Percentiles rank a stretch among this genome's conserved stretches.
Conservation (phyloP, 2,329 filamentous ascomycete genomes). For the Colletotrichum liriopes region DNA sequence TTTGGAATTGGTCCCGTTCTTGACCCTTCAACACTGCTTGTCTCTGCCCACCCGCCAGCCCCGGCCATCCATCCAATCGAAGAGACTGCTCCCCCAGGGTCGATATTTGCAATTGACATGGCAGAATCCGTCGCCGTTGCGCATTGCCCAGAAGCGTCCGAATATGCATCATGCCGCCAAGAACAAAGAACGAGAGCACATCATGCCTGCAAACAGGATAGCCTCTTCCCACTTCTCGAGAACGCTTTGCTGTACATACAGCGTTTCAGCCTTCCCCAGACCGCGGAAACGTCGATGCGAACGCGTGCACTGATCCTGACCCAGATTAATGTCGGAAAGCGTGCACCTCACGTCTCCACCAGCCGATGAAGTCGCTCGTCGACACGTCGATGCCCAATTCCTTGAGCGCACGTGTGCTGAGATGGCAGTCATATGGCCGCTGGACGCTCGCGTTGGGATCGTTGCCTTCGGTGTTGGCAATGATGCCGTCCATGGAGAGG, state of each 20-base stretch:
- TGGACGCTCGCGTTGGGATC: constrained; percentile 80
- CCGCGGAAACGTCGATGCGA: background rate
- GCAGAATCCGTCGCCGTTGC: background rate
- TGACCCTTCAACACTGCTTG: background rate
- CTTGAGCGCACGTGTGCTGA: constrained; percentile 82
- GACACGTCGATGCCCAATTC: constrained; percentile 82
- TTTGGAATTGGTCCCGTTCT: constrained; percentile 27
- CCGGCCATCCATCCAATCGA: background rate
- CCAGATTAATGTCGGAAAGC: constrained; percentile 69
- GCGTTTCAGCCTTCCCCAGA: background rate
- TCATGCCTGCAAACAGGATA: background rate
- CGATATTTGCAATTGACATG: background rate
- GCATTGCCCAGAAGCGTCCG: background rate
- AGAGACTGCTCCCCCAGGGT: background rate
- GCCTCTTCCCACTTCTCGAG: background rate
- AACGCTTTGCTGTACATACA: too few relatives aligned
- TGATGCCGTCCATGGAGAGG: constrained; percentile 77
- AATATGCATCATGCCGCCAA: background rate
- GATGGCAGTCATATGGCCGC: constrained; percentile 89
- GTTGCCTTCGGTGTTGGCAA: constrained; percentile 79
- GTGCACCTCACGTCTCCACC: constrained; percentile 81
- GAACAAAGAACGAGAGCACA: background rate
- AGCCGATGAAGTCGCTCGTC: constrained; percentile 82
- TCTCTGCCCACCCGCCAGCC: background rate
- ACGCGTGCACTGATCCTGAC: background rate